These are phyloP conservation scores for Aspergillus texensis DNA, from an alignment of 2,329 filamentous ascomycete genomes.

Conservation along the genomic window DNA sequence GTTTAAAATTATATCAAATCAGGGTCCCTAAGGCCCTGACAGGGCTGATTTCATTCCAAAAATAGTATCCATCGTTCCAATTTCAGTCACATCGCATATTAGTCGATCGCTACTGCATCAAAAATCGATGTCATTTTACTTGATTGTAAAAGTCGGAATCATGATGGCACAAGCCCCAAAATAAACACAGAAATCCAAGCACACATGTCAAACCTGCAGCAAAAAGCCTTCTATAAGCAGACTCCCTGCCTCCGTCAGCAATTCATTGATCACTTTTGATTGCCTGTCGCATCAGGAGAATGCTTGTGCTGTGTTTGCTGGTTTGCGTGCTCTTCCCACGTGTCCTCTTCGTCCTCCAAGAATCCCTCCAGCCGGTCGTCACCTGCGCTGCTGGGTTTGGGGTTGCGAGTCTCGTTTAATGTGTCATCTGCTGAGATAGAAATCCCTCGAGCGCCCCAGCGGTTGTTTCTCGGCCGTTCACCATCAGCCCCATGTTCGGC, in stretches of 20 bases:
- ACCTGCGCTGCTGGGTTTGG: conserved; percentile 13
- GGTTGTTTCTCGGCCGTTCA: conserved; percentile 39
- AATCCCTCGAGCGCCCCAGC: conserved; percentile 62
- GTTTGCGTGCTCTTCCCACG: conserved; percentile 6
- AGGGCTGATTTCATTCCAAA: conserved; percentile 14
- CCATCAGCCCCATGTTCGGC: conserved; percentile 26
- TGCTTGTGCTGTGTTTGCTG: conserved; percentile 4
- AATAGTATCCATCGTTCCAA: conserved; percentile 4
- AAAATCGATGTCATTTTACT: not conserved
- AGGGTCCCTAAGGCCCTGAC: conserved; percentile 4
- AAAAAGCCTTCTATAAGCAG: not conserved
- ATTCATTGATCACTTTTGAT: conserved; percentile 1
- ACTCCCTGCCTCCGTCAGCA: not conserved
- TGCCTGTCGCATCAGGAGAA: conserved; percentile 11
- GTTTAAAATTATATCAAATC: not conserved
- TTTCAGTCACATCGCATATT: not conserved
- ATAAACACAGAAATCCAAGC: not conserved
- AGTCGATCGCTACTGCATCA: not conserved
- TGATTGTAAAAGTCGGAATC: not conserved
- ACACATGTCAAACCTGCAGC: not conserved
- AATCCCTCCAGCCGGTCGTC: conserved; percentile 22
- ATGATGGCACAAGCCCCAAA: conserved; percentile 1
- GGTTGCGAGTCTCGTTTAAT: conserved; percentile 29
- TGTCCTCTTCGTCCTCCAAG: conserved; percentile 26
- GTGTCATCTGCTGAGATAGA: conserved; percentile 63